Conservation (phyloP, 2,329 filamentous ascomycete genomes). For the Zymoseptoria passerinii region DNA sequence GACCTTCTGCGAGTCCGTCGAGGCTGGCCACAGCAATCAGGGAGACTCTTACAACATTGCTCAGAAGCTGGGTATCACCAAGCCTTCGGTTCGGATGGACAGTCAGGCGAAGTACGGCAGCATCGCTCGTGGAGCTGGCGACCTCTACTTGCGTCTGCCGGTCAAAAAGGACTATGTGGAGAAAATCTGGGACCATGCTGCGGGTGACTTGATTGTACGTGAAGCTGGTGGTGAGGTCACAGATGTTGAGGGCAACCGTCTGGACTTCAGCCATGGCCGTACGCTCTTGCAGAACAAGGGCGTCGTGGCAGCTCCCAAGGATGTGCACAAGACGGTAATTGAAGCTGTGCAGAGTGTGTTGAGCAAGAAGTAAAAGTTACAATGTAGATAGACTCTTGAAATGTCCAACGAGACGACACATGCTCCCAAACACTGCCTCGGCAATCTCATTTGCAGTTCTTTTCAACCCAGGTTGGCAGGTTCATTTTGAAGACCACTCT, state of each 20-base stretch:
- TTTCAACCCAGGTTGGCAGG: too few species aligned
- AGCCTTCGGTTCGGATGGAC: slow-evolving; percentile 89
- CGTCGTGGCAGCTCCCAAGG: slow-evolving; percentile 76
- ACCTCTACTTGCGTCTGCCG: slow-evolving; percentile 87
- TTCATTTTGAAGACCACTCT: too few species aligned
- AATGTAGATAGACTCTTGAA: neutral
- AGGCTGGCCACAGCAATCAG: slow-evolving; percentile 86
- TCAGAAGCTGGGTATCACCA: slow-evolving; percentile 73
- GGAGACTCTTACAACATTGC: slow-evolving; percentile 81
- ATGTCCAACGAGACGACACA: neutral
- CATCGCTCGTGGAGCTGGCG: slow-evolving; percentile 85
- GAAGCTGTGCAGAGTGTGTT: slow-evolving; percentile 76
- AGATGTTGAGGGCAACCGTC: slow-evolving; percentile 72
- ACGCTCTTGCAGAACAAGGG: slow-evolving; percentile 88
- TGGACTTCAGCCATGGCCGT: slow-evolving; percentile 81
- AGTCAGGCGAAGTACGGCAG: slow-evolving; percentile 97
- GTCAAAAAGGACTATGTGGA: slow-evolving; percentile 83
- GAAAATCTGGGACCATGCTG: slow-evolving; percentile 99
- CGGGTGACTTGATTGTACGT: slow-evolving; percentile 84
- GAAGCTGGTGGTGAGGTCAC: slow-evolving; percentile 91
- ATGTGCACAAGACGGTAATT: slow-evolving; percentile 68
- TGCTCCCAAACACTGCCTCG: neutral
- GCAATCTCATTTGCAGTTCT: neutral
- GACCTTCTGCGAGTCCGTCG: slow-evolving; percentile 94
- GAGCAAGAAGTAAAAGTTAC: slow-evolving; percentile 34